Percentiles rank a stretch among this genome's conserved stretches.
phyloP scores from a whole-genome alignment of 768 basidiomycete species.

The Melanogaster broomeanus region DNA sequence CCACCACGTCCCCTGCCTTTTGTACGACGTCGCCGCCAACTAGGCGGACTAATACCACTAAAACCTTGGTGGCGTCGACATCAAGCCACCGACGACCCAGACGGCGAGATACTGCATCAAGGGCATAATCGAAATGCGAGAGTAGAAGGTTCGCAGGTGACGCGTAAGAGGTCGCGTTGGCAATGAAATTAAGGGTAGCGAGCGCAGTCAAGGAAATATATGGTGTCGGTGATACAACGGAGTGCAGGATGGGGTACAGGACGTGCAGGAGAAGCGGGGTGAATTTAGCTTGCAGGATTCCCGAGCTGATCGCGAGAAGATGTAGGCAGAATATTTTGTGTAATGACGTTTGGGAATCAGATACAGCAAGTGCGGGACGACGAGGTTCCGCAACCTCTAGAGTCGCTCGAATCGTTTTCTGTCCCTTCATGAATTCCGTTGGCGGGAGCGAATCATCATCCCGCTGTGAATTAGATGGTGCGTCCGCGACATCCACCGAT shows the following conservation, averaged over 20 bases:
- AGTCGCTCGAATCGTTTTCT: slow-evolving; percentile 62
- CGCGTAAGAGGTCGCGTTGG: slow-evolving; percentile 82
- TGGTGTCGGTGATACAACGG: slow-evolving; percentile 70
- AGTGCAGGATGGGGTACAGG: slow-evolving; percentile 86
- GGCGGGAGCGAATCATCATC: slow-evolving; percentile 40
- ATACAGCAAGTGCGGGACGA: slow-evolving; percentile 24
- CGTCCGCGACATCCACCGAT: slow-evolving; percentile 30
- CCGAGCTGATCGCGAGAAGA: slow-evolving; percentile 67
- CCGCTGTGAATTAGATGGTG: slow-evolving; percentile 11
- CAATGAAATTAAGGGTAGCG: slow-evolving; percentile 68
- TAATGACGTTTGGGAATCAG: slow-evolving; percentile 57
- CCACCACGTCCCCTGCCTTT: slow-evolving; percentile 90
- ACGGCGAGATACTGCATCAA: slow-evolving; percentile 86
- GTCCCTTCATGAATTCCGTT: slow-evolving; percentile 67
- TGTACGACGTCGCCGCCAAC: slow-evolving; percentile 87
- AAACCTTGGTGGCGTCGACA: slow-evolving; percentile 84
- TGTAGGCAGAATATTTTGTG: slow-evolving; percentile 74
- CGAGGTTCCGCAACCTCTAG: slow-evolving; percentile 46
- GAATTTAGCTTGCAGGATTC: slow-evolving; percentile 74
- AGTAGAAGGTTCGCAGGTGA: slow-evolving; percentile 85
- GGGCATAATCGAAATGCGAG: slow-evolving; percentile 95
- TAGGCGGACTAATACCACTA: slow-evolving; percentile 81
- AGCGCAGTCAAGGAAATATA: slow-evolving; percentile 77
- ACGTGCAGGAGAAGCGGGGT: slow-evolving; percentile 71
- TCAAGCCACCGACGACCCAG: slow-evolving; percentile 82